Base-by-base conservation (phyloP, 805 yeast genomes). In the Monosporozyma siamensis region DNA sequence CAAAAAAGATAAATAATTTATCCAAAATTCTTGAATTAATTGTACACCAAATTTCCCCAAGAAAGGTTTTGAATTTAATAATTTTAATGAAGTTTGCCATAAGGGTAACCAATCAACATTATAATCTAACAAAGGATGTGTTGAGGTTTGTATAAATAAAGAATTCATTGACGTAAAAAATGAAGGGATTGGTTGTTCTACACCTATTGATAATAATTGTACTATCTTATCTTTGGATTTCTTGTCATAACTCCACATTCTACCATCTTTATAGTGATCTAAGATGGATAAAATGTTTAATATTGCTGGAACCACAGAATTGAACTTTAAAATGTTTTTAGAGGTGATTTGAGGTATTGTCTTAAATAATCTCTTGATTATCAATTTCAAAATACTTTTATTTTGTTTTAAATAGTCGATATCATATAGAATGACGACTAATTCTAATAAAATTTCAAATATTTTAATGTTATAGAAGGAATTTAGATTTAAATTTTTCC, bases 201-300 rank as follows among this genome's bases (percentile, higher is more conserved):
- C 74, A 0, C 87, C 82, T 11, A 77, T 47, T 10, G 63, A 63
- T 17, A 82, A 49, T 47, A 79, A 70, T 0, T 63, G 70, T 1
- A 66, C 37, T 9, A 82, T 53, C 44, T 69, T 70, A 3, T 66
- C 68, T 14, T 67, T 66, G 1, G 77, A 49, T 3, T 63, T 62
- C 43, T 80, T 80, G 17, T 65, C 68, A 49, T 71, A 73, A 3
- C 68, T 60, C 80, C 86, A 80, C 38, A 81, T 66, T 23, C 66
- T 55, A 6, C 64, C 71, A 14, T 70, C 65, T 47, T 75, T 72
- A 34, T 68, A 59, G n/a, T 58, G 55, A 12, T 74, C 68, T 22
- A 80, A 49, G 0, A 63, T 50, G 3, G 66, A 59, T 27, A 81
- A 51, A 0, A 77, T 64, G 11, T 70, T 68, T 49, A 82, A 50